These are phyloP conservation scores for Chaetomium fimeti DNA, from an alignment of 495 filamentous ascomycete species.

Conservation along the genomic window DNA sequence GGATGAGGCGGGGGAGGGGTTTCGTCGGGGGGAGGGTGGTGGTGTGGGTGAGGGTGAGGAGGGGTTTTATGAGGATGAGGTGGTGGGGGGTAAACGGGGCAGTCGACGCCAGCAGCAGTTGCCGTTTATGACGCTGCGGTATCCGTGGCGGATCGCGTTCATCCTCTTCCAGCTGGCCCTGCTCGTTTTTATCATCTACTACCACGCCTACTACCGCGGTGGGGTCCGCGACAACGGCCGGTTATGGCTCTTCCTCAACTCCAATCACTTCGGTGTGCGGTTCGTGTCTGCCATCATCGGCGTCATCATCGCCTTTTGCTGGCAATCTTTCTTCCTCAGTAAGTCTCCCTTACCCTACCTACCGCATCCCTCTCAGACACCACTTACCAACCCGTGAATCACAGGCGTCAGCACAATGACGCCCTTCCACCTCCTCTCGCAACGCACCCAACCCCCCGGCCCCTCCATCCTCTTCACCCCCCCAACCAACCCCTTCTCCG, in stretches of 20 bases:
- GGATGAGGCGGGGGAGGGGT: constrained; percentile 33
- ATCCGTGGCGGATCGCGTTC: constrained; percentile 33
- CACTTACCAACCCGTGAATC: background rate
- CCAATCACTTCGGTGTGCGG: constrained; percentile 39
- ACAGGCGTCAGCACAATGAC: constrained; percentile 36
- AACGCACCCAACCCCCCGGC: constrained; percentile 24
- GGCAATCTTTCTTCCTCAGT: constrained; percentile 39
- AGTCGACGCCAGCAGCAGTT: constrained; percentile 17
- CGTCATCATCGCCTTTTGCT: constrained; percentile 37
- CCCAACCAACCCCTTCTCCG: constrained; percentile 38
- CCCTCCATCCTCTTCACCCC: constrained; percentile 33
- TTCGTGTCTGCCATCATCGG: constrained; percentile 38
- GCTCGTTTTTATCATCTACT: constrained; percentile 36
- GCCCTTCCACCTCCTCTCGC: constrained; percentile 32
- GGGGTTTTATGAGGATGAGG: constrained; percentile 12
- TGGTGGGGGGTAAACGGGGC: background rate
- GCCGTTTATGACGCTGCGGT: constrained; percentile 34
- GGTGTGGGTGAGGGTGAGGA: constrained; percentile 6
- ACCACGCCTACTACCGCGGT: constrained; percentile 35
- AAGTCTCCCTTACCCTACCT: background rate
- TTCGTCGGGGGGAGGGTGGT: constrained; percentile 16
- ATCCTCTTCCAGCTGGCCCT: constrained; percentile 31
- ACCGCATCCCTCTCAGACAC: background rate
- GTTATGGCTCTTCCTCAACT: constrained; percentile 35
- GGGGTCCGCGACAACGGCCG: constrained; percentile 27